Base-by-base conservation (phyloP, 2,329 filamentous ascomycete genomes). In the Aspergillus niger region DNA sequence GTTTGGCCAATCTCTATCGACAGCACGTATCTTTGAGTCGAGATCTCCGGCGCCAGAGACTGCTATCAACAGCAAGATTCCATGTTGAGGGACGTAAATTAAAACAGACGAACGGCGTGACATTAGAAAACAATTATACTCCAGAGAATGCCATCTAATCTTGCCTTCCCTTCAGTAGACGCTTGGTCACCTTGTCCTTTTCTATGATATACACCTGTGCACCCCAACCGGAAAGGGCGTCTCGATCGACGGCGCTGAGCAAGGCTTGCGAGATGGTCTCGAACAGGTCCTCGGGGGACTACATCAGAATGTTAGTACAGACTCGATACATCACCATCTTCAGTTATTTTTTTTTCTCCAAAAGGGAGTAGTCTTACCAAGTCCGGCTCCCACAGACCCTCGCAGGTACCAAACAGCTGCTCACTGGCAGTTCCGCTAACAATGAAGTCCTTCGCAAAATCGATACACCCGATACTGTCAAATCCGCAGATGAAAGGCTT, bases 121-220 rank as follows among this genome's bases (percentile, higher is more conserved):
- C 52, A 39, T 55, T 58, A 67, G 65, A 57, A 57, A 58, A 67
- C 64, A 65, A 62, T 70, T 67, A 65, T 44, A 55, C 39, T 44
- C 39, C 36, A 47, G 22, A 44, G 36, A 26, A 36, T 55, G 39
- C 43, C 52, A 48, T 72, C 72, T 91, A 93, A 78, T 98, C 94
- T 83, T 98, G 94, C 83, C 93, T 88, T 76, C 93, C 93, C 88
- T 98, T 98, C 79, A 99, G 84, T 88, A 99, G 87, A 78, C 95
- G 86, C 89, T 98, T 97, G 74, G 95, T 98, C 65, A 99, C 91
- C 90, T 98, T 98, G 83, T 97, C 93, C 86, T 99, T 99, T 85
- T 98, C 95, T 78, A 99, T 96, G 75, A 99, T 96, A 82, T 98
- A 99, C 70, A 99, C 95, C 76, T 99, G 92, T 41, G 95, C 95